Evolutionary conservation across 2,329 filamentous ascomycete genomes (phyloP), one percentile per base, ranked within the genome.

Genomic region (Monilinia laxa): DNA sequence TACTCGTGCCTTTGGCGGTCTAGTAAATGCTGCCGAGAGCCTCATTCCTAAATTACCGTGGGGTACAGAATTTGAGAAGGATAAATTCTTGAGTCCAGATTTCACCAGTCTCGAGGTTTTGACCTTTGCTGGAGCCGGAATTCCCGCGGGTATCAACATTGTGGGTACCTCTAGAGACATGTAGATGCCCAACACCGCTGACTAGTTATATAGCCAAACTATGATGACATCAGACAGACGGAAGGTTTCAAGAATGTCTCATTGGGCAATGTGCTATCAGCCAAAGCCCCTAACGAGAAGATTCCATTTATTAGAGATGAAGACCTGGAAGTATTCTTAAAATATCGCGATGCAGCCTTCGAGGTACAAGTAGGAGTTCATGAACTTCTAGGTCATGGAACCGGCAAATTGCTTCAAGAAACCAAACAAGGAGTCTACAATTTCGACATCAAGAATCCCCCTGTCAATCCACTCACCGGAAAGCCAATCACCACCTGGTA

Each of bases 281-380:
- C 95, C 18, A 96, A 96, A 80, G 90, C 93, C 0, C 92, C 93
- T 0, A 90, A 97, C 74, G 94, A 98, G 81, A 90, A 91, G 72
- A 90, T 97, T 38, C 94, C 94, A 0, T 97, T 98, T 79, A 93
- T 99, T 74, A 84, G 87, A 18, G 87, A 91, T 2, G 83, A 85
- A 55, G 94, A 98, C 74, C 83, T 95, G 28, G 85, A 87, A 2
- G 77, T 96, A 5, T 98, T 90, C 78, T 85, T 90, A 73, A 90
- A 90, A 75, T 93, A 92, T 78, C 90, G 92, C 14, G 93, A 97
- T 74, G 85, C 86, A 9, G 89, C 94, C 0, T 98, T 98, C 73
- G 94, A 98, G 78, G 92, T 97, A 2, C 93, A 98, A 79, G 94
- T 99, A 59, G 94, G 93, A 31, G 88, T 98, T 25, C 94, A 98